Percentiles rank a stretch among this genome's conserved stretches.
Evolutionary conservation across 1,284 basidiomycete species (phyloP).

Genomic region (Fomes fomentarius): DNA sequence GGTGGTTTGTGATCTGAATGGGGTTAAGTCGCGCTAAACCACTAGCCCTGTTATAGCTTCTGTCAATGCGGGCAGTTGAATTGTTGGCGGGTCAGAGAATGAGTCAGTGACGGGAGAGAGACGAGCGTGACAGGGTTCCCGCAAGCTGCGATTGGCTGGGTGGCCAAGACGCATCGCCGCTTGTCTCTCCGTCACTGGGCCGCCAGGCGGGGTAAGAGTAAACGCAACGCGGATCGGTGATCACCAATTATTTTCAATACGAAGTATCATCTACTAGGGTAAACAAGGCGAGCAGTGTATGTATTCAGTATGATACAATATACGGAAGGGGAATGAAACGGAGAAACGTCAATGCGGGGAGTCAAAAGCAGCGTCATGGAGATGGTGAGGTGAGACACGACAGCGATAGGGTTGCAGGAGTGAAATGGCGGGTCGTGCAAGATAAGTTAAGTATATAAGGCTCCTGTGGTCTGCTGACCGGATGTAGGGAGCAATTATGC

Average conservation of each 20-base stretch:
- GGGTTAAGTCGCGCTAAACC: neutral
- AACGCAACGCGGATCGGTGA: neutral
- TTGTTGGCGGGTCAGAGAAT: neutral
- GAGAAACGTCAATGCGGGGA: constrained; percentile 4
- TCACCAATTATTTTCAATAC: constrained; percentile 20
- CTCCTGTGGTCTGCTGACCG: constrained; percentile 18
- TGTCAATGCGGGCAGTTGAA: neutral
- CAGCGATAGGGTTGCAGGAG: constrained; percentile 20
- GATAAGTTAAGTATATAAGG: constrained; percentile 20
- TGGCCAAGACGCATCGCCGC: neutral
- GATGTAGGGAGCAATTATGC: constrained; percentile 10
- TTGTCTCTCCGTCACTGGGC: neutral
- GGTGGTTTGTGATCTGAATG: neutral
- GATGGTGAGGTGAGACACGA: neutral
- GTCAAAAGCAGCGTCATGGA: neutral
- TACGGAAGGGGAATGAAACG: constrained; percentile 2
- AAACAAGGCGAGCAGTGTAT: constrained; percentile 15
- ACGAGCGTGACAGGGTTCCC: constrained; percentile 10
- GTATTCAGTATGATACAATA: constrained; percentile 27
- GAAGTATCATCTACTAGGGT: constrained; percentile 21
- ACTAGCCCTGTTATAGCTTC: neutral
- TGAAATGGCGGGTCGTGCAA: constrained; percentile 10
- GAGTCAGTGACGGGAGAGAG: neutral
- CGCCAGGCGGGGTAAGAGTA: neutral
- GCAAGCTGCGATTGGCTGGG: constrained; percentile 17